A percentile compares a stretch with the other conserved stretches of the same genome.
phyloP scores from a whole-genome alignment of 495 filamentous ascomycete genomes.

The Neurospora sp. region DNA sequence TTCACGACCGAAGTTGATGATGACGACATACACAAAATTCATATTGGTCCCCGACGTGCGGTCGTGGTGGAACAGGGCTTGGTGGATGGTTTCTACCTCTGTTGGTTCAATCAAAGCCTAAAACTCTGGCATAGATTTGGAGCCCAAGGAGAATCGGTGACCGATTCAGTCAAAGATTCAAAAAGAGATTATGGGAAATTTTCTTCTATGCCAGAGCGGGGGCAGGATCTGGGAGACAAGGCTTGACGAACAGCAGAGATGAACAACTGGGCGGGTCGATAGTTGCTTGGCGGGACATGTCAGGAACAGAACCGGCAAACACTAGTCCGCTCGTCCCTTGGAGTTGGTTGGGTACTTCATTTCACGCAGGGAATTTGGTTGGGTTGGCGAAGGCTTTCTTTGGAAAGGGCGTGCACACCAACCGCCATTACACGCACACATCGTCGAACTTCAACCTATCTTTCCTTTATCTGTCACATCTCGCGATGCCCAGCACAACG shows the following conservation, averaged over 20 bases:
- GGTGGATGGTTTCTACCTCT: not conserved
- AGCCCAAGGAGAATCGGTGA: not conserved
- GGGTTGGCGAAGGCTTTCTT: not conserved
- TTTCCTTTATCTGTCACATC: not conserved
- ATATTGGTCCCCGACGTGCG: not conserved
- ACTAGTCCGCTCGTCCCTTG: not conserved
- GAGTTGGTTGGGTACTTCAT: not conserved
- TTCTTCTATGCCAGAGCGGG: not conserved
- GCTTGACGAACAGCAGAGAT: not conserved
- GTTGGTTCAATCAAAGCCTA: not conserved
- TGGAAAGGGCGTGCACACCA: not conserved
- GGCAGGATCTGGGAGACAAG: not conserved
- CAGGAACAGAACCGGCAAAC: not conserved
- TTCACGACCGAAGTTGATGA: not conserved
- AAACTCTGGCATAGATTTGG: not conserved
- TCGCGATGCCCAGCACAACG: not conserved
- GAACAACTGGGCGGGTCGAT: not conserved
- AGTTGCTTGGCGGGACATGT: not conserved
- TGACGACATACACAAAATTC: not conserved
- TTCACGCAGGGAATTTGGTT: not conserved
- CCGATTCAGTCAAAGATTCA: not conserved
- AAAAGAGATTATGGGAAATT: not conserved
- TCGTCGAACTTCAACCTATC: not conserved
- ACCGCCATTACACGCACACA: not conserved
- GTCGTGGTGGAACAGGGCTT: not conserved